Percentiles rank a stretch among this genome's conserved stretches.
phyloP scores from a whole-genome alignment of 768 basidiomycete genomes.

The Podaxis sp. region DNA sequence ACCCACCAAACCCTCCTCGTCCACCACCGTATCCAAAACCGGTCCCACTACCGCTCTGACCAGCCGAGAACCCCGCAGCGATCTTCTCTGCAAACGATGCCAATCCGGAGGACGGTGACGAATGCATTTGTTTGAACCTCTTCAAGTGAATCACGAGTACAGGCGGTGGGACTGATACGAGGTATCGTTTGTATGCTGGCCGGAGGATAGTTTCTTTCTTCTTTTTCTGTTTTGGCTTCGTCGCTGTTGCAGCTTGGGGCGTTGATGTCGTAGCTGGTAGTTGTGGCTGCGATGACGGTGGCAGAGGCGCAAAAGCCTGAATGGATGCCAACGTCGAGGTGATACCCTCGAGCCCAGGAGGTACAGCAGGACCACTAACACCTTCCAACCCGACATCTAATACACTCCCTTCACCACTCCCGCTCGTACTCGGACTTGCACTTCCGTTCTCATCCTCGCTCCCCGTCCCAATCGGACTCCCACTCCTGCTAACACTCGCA shows the following conservation, averaged over 20 bases:
- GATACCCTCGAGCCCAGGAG: not conserved
- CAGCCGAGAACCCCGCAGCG: not conserved
- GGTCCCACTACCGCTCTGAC: conserved; percentile 4
- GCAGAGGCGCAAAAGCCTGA: not conserved
- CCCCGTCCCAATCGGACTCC: conserved; percentile 7
- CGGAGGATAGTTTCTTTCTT: conserved; percentile 69
- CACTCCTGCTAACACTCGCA: not conserved
- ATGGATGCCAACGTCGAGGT: not conserved
- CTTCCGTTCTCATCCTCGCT: not conserved
- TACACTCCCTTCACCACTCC: not conserved
- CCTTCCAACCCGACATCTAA: not conserved
- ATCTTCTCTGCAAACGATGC: conserved; percentile 1
- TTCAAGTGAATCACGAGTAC: conserved; percentile 91
- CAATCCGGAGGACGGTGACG: conserved; percentile 44
- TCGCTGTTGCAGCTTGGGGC: not conserved
- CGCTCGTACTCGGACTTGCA: conserved; percentile 6
- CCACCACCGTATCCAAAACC: not conserved
- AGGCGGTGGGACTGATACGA: conserved; percentile 81
- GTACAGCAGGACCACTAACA: not conserved
- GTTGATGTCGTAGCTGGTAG: conserved; percentile 3
- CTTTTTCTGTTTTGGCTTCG: conserved; percentile 22
- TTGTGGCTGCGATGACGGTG: not conserved
- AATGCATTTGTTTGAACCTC: conserved; percentile 84
- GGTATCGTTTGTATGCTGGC: conserved; percentile 90
- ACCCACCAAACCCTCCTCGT: not conserved